These are phyloP conservation scores for Puccinia hordei DNA, from an alignment of 1,284 basidiomycete genomes.

Conservation along the genomic window DNA sequence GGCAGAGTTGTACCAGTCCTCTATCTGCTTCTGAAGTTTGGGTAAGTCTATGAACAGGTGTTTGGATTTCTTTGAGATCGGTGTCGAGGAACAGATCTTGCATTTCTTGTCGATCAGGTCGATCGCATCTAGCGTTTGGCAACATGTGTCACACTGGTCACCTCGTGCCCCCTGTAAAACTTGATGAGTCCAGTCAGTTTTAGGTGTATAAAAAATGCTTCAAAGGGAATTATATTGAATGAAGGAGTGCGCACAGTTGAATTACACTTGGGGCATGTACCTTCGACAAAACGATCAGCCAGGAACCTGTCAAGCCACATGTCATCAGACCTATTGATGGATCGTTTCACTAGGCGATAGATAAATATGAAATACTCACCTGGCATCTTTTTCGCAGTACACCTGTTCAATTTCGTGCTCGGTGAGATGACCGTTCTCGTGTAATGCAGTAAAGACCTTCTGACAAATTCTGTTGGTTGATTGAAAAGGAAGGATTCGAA, in stretches of 20 bases:
- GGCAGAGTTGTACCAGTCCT: slow-evolving; percentile 83
- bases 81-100: slow-evolving; percentile 76
- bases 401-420: slow-evolving; percentile 86
- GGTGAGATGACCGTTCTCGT: slow-evolving; percentile 73
- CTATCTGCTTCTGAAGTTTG: slow-evolving; percentile 76
- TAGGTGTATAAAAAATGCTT: neutral
- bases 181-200: neutral
- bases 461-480: slow-evolving; percentile 73
- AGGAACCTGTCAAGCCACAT: slow-evolving; percentile 68
- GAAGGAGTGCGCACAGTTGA: slow-evolving; percentile 67
- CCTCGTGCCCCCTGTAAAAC: slow-evolving; percentile 83
- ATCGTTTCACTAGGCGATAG: neutral
- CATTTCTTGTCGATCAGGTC: slow-evolving; percentile 95
- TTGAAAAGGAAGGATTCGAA: neutral
- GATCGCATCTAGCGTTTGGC: slow-evolving; percentile 81
- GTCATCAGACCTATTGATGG: neutral
- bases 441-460: slow-evolving; percentile 79
- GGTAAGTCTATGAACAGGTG: slow-evolving; percentile 94
- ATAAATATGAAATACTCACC: slow-evolving; percentile 63
- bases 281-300: slow-evolving; percentile 92
- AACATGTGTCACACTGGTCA: slow-evolving; percentile 96
- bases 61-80: slow-evolving; percentile 68
- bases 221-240: neutral
- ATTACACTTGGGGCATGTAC: slow-evolving; percentile 84
- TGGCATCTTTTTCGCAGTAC: slow-evolving; percentile 85